Conservation (phyloP, 176 grass and related monocot species). For the Cenchrus americanus region DNA sequence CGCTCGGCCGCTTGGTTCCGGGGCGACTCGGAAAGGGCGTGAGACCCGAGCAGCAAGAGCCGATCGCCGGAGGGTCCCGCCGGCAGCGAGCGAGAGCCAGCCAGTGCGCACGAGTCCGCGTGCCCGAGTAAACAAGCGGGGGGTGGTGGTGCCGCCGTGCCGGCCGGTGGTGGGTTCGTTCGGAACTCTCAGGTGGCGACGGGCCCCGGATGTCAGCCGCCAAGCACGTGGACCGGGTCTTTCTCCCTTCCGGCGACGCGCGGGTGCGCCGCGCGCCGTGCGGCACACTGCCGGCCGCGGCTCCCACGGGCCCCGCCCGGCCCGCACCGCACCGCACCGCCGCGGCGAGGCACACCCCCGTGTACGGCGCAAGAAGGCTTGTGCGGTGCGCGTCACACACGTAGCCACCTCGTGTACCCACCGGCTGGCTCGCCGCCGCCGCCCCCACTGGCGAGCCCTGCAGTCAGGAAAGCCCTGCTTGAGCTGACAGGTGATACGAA, state of each 20-base stretch:
- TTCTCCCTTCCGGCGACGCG: not conserved
- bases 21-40: constrained; percentile 37
- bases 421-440: too few relatives aligned
- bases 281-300: constrained; percentile 26
- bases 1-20: not conserved
- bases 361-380: not conserved
- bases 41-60: not conserved
- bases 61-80: constrained; percentile 21
- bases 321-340: not conserved
- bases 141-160: too few relatives aligned
- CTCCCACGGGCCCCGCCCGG: not conserved
- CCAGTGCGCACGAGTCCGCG: not conserved
- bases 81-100: not conserved
- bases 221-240: constrained; percentile 8
- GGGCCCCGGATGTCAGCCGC: not conserved
- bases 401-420: too few relatives aligned
- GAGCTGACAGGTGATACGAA: not conserved
- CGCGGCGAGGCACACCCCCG: too few relatives aligned
- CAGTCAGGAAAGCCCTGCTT: not conserved
- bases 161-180: constrained; percentile 1
- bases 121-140: not conserved
- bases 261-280: not conserved
- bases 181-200: not conserved
- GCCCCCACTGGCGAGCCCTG: too few relatives aligned
- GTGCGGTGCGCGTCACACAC: not conserved